phyloP scores from a whole-genome alignment of 2,329 filamentous ascomycete genomes.

The Onygena corvina region DNA sequence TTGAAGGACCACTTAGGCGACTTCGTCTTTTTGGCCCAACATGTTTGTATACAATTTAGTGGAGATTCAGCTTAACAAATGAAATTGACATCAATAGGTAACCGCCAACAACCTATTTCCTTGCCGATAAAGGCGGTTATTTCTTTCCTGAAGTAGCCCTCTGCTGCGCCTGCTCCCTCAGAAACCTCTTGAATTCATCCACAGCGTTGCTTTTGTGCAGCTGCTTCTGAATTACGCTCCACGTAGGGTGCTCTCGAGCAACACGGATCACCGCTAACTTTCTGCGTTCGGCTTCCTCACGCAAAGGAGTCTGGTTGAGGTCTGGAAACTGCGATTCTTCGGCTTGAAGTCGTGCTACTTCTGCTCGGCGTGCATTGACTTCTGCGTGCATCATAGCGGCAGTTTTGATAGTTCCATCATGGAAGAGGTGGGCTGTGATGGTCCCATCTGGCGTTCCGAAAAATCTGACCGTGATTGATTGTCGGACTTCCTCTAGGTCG shows the following conservation, averaged over 20 bases:
- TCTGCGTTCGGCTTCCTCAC: background rate
- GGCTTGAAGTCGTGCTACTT: background rate
- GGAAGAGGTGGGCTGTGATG: constrained; percentile 7
- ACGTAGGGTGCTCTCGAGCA: background rate
- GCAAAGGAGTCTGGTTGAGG: background rate
- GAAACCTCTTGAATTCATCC: background rate
- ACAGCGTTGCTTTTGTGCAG: background rate
- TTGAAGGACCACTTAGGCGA: too few relatives aligned
- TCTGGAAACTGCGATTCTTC: background rate
- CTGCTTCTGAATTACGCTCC: background rate
- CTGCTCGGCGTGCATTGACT: background rate
- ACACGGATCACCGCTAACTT: background rate
- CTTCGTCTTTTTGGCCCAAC: too few relatives aligned
- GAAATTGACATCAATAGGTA: too few relatives aligned
- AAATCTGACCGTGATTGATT: constrained; percentile 3
- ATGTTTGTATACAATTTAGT: too few relatives aligned
- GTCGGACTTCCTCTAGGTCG: constrained; percentile 3
- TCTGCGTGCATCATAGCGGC: background rate
- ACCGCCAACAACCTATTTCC: too few relatives aligned
- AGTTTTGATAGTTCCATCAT: constrained; percentile 7
- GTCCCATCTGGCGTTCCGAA: background rate
- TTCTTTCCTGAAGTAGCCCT: background rate
- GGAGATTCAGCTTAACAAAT: too few relatives aligned
- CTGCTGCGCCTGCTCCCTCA: background rate
- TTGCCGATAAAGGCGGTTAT: too few relatives aligned